Conservation (phyloP, 306 rosid genomes). For the Gillenia trifoliata region DNA sequence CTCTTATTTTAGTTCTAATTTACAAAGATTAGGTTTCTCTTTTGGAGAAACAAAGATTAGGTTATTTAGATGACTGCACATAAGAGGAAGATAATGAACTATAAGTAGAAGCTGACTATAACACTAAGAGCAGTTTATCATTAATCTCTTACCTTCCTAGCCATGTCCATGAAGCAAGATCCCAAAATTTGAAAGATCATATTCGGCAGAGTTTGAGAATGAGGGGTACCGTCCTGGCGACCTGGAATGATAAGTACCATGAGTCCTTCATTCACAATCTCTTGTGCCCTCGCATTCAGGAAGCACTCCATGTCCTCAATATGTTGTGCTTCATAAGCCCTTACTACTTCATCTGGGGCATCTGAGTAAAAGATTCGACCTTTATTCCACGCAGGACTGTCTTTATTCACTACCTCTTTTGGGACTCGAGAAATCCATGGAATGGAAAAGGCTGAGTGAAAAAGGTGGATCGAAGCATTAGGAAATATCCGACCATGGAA, state of each 20-base stretch:
- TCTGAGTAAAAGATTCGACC: not conserved
- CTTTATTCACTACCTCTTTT: not conserved
- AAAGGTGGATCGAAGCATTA: not conserved
- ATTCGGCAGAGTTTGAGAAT: not conserved
- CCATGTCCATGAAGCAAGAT: slow-evolving; percentile 24
- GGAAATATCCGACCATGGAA: not conserved
- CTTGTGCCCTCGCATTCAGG: slow-evolving; percentile 18
- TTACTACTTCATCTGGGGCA: not conserved
- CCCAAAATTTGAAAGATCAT: not conserved
- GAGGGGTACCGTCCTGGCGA: not conserved
- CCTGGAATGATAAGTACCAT: slow-evolving; percentile 12
- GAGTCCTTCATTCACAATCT: slow-evolving; percentile 26
- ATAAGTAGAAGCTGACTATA: too few species aligned
- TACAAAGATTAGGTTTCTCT: too few species aligned
- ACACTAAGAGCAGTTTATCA: not conserved
- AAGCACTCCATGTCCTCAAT: slow-evolving; percentile 25
- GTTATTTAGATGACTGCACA: too few species aligned
- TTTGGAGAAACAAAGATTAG: too few species aligned
- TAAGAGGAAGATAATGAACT: too few species aligned
- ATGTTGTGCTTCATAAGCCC: slow-evolving; percentile 18
- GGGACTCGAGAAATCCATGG: not conserved
- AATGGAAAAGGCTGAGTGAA: not conserved
- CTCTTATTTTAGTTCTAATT: too few species aligned
- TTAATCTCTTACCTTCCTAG: slow-evolving; percentile 17
- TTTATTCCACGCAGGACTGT: not conserved